Evolutionary conservation across 2,329 filamentous ascomycete species (phyloP).

Genomic region (Thermomyces lanuginosus): DNA sequence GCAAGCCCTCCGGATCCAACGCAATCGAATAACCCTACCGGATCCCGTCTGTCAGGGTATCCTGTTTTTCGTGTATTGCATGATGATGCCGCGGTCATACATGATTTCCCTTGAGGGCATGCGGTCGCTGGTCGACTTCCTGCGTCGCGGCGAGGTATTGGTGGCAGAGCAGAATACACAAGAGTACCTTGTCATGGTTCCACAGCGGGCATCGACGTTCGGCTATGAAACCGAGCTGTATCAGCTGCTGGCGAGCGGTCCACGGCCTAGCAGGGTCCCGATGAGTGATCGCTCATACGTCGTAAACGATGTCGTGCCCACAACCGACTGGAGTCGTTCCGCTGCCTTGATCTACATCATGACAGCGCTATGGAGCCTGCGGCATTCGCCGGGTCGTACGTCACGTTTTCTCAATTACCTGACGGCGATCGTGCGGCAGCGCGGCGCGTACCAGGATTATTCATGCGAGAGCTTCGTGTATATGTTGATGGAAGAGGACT

Average conservation of each 20-base stretch:
- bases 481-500: conserved; percentile 23
- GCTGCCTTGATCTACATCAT: conserved; percentile 26
- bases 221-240: conserved; percentile 24
- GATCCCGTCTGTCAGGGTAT: conserved; percentile 13
- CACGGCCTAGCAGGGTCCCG: conserved; percentile 23
- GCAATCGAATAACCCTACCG: conserved; percentile 14
- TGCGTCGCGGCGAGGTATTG: conserved; percentile 20
- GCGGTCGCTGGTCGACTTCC: conserved; percentile 18
- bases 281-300: conserved; percentile 21
- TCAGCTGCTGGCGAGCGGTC: conserved; percentile 25
- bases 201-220: conserved; percentile 17
- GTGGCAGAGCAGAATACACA: conserved; percentile 15
- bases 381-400: conserved; percentile 15
- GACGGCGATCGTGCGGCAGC: conserved; percentile 11
- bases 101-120: conserved; percentile 9
- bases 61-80: conserved; percentile 20
- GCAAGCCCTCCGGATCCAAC: conserved; percentile 16
- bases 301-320: conserved; percentile 14
- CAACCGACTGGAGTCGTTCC: conserved; percentile 21
- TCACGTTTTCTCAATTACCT: conserved; percentile 19
- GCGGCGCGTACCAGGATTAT: conserved; percentile 18
- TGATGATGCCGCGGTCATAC: conserved; percentile 12
- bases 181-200: conserved; percentile 14
- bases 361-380: conserved; percentile 20
- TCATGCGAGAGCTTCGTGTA: conserved; percentile 26